Conservation (phyloP, 164 flowering plant genomes). For the Macadamia tetraphylla region DNA sequence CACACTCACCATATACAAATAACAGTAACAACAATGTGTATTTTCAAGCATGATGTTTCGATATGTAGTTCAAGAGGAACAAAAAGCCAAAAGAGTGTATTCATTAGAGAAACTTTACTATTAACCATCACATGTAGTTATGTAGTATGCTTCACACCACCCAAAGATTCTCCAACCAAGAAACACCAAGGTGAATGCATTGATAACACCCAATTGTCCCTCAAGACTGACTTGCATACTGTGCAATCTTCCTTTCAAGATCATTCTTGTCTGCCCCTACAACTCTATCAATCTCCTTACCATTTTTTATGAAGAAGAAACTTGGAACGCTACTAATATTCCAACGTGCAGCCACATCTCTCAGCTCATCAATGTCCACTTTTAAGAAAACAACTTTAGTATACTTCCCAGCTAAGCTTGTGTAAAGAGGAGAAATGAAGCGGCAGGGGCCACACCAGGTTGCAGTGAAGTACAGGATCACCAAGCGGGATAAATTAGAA, state of each 20-base stretch:
- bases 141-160: too few species aligned
- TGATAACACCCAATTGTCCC: background rate
- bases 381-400: constrained; percentile 57
- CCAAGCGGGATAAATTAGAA: constrained; percentile 39
- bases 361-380: constrained; percentile 64
- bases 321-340: constrained; percentile 60
- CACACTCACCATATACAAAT: too few species aligned
- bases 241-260: constrained; percentile 57
- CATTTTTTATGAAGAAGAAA: constrained; percentile 47
- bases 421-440: constrained; percentile 48
- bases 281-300: constrained; percentile 57
- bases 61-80: too few species aligned
- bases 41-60: too few species aligned
- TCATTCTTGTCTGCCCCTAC: constrained; percentile 53
- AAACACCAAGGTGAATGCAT: background rate
- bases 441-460: constrained; percentile 88
- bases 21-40: too few species aligned
- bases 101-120: too few species aligned
- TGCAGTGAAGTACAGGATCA: constrained; percentile 72
- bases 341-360: constrained; percentile 57
- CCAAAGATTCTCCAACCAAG: too few species aligned
- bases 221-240: constrained; percentile 31
- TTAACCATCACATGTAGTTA: too few species aligned
- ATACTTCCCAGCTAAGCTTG: constrained; percentile 48
- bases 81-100: too few species aligned